These are phyloP conservation scores for Aspergillus affinis DNA, from an alignment of 495 filamentous ascomycete species.

Conservation along the genomic window DNA sequence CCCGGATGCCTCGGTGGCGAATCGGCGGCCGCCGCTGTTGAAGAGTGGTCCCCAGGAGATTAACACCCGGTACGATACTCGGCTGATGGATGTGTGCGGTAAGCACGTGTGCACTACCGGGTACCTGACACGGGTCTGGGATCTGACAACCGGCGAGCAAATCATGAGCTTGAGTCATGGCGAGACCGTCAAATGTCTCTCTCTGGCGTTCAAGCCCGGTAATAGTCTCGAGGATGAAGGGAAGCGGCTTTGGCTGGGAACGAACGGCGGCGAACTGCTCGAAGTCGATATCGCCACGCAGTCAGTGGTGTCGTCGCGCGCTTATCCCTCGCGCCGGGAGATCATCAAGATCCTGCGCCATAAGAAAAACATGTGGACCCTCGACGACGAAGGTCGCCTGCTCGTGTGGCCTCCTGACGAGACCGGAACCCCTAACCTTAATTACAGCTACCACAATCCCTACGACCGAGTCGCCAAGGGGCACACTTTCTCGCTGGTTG, in stretches of 20 bases:
- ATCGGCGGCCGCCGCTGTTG: conserved; percentile 76
- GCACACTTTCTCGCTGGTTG: conserved; percentile 83
- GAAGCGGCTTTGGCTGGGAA: conserved; percentile 85
- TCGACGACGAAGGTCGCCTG: conserved; percentile 87
- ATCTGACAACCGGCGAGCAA: conserved; percentile 73
- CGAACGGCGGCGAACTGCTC: conserved; percentile 78
- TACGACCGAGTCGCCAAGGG: conserved; percentile 74
- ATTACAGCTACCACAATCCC: conserved; percentile 57
- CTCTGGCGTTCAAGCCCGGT: conserved; percentile 82
- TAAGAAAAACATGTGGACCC: conserved; percentile 87
- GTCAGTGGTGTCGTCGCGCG: conserved; percentile 61
- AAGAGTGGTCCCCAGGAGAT: conserved; percentile 72
- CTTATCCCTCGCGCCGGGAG: conserved; percentile 77
- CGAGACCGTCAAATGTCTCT: conserved; percentile 73
- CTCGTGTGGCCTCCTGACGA: conserved; percentile 85
- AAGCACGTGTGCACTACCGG: conserved; percentile 84
- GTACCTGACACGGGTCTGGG: conserved; percentile 83
- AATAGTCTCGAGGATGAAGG: conserved; percentile 75
- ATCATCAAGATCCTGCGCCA: conserved; percentile 85
- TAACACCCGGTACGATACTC: conserved; percentile 77
- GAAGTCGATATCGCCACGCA: conserved; percentile 79
- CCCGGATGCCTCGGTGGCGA: conserved; percentile 82
- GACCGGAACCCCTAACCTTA: conserved; percentile 69
- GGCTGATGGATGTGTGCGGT: conserved; percentile 82
- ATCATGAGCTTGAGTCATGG: conserved; percentile 77